phyloP scores from a whole-genome alignment of 2,329 filamentous ascomycete species.

The Diaporthe batatas region DNA sequence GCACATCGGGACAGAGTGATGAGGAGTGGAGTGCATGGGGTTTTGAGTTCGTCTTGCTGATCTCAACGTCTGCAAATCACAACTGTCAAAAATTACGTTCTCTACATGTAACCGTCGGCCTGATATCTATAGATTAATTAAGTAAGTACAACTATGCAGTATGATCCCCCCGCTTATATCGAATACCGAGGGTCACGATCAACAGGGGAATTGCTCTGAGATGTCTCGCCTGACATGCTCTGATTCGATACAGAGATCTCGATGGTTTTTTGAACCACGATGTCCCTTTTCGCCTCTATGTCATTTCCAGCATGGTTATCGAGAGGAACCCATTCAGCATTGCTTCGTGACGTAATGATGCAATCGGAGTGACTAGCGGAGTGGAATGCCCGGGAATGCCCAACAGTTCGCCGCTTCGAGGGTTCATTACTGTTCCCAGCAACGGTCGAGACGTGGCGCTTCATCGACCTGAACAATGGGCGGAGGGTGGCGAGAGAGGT shows the following conservation, averaged over 20 bases:
- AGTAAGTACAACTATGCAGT: not conserved
- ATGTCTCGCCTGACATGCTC: not conserved
- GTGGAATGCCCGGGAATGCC: constrained; percentile 2
- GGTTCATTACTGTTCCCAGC: constrained; percentile 14
- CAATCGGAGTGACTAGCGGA: constrained; percentile 24
- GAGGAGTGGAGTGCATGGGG: not conserved
- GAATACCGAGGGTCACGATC: not conserved
- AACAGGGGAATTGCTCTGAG: not conserved
- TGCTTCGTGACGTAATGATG: constrained; percentile 15
- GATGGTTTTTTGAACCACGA: constrained; percentile 22
- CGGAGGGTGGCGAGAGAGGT: constrained; percentile 40
- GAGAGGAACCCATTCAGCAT: constrained; percentile 12
- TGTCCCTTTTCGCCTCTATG: not conserved
- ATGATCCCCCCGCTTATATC: not conserved
- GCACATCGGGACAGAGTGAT: not conserved
- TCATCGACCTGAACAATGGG: constrained; percentile 37
- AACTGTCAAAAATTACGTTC: not conserved
- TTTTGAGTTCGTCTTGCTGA: not conserved
- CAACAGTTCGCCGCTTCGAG: constrained; percentile 17
- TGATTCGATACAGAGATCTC: constrained; percentile 8
- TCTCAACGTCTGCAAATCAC: not conserved
- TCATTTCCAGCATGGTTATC: not conserved
- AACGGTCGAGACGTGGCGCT: constrained; percentile 20
- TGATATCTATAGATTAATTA: not conserved
- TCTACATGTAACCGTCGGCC: not conserved